These are phyloP conservation scores for Planoprotostelium fungivorum DNA, from an alignment of 78 protist genomes.

Conservation along the genomic window DNA sequence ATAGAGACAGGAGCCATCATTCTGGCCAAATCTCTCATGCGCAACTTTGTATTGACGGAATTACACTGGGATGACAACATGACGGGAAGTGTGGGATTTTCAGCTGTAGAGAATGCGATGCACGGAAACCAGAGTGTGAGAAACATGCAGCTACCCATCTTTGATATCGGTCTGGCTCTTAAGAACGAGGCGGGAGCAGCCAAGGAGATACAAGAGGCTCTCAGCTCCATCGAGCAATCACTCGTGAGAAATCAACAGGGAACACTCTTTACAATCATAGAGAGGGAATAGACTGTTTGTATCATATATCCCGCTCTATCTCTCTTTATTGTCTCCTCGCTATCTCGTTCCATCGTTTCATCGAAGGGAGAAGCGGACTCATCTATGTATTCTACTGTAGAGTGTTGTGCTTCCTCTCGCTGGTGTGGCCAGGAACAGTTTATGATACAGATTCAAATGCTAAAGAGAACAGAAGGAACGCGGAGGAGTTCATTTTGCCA, in stretches of 20 bases:
- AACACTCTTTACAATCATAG: background rate
- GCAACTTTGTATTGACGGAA: slow-evolving; percentile 34
- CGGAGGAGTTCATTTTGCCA: no score
- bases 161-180: background rate
- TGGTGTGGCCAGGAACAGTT: no score
- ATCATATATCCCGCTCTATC: no score
- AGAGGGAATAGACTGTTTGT: background rate
- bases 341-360: no score
- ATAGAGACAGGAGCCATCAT: slow-evolving; percentile 67
- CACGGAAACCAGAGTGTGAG: background rate
- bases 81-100: slow-evolving; percentile 28
- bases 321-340: no score
- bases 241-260: background rate
- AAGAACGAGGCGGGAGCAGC: background rate
- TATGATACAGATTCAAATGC: no score
- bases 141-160: background rate
- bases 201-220: background rate
- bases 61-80: slow-evolving; percentile 63
- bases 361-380: no score
- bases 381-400: no score
- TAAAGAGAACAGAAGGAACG: no score
- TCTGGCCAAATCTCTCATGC: slow-evolving; percentile 60
- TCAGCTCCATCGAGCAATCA: background rate
- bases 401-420: no score
- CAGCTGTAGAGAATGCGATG: background rate